These are phyloP conservation scores for Malus hybrid DNA, from an alignment of 331 rosid species.

Conservation along the genomic window DNA sequence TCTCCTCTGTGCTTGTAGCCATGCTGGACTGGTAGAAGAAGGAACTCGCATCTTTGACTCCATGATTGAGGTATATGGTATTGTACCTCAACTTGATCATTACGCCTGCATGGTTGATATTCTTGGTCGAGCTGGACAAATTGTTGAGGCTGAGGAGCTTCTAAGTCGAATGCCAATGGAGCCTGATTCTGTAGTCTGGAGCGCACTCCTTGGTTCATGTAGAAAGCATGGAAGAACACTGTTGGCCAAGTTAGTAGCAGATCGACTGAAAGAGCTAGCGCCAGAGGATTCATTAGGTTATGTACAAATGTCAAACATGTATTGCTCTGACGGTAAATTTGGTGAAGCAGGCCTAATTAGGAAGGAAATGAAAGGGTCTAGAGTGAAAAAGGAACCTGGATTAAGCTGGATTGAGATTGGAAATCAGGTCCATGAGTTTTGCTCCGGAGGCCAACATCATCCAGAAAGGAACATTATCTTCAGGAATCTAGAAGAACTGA, in stretches of 20 bases:
- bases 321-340: constrained; percentile 50
- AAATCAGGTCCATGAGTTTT: constrained; percentile 72
- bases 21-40: constrained; percentile 67
- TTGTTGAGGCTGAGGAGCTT: constrained; percentile 59
- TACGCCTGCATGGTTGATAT: constrained; percentile 91
- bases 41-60: constrained; percentile 50
- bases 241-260: constrained; percentile 67
- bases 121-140: constrained; percentile 71
- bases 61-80: constrained; percentile 36
- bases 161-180: constrained; percentile 63
- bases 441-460: constrained; percentile 61
- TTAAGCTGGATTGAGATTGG: constrained; percentile 82
- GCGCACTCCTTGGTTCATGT: constrained; percentile 83
- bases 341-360: constrained; percentile 53
- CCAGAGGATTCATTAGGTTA: constrained; percentile 63
- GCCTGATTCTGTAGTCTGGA: constrained; percentile 89
- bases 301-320: constrained; percentile 82
- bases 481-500: constrained; percentile 45
- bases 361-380: constrained; percentile 63
- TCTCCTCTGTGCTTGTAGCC: constrained; percentile 82
- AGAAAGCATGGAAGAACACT: constrained; percentile 58
- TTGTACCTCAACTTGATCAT: constrained; percentile 63
- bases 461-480: constrained; percentile 37
- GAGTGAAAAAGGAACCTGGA: constrained; percentile 83
- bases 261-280: constrained; percentile 54